A percentile compares a stretch with the other conserved stretches of the same genome.
Conservation (phyloP, 805 yeast genomes). For the Spathaspora sp. region DNA sequence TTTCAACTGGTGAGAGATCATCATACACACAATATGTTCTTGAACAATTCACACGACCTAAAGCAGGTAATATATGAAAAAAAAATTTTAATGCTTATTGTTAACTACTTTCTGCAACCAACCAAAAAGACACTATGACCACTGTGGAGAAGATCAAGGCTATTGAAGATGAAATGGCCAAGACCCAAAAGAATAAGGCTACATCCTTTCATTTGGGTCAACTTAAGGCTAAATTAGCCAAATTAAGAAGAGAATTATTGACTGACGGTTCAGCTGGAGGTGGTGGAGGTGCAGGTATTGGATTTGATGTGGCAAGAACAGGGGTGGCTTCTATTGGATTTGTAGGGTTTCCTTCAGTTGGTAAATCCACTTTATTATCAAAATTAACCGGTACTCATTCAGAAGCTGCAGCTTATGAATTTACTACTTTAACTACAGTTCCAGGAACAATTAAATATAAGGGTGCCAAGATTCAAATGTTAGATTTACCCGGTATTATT, state of each 20-base stretch:
- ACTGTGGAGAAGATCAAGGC: constrained; percentile 65
- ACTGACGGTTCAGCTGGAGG: constrained; percentile 51
- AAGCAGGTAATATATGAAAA: neutral
- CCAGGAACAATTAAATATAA: constrained; percentile 95
- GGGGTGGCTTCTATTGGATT: constrained; percentile 98
- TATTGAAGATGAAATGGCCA: constrained; percentile 97
- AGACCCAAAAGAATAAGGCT: constrained; percentile 96
- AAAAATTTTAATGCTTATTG: neutral
- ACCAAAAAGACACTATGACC: constrained; percentile 25
- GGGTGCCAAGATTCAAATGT: constrained; percentile 97
- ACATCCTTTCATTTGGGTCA: constrained; percentile 97
- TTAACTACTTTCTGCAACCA: neutral
- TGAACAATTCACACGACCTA: constrained; percentile 8
- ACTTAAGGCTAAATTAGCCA: constrained; percentile 93
- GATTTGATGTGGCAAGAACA: constrained; percentile 97
- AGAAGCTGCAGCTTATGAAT: constrained; percentile 97
- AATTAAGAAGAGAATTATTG: constrained; percentile 86
- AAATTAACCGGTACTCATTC: constrained; percentile 94
- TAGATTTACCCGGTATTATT: constrained; percentile 86
- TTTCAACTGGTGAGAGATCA: neutral
- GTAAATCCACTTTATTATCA: constrained; percentile 79
- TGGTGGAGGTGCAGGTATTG: constrained; percentile 91
- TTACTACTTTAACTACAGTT: constrained; percentile 95
- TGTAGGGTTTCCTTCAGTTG: constrained; percentile 97
- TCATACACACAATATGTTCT: neutral